These are phyloP conservation scores for Fusarium sp. DNA, from an alignment of 2,329 filamentous ascomycete genomes.

Conservation along the genomic window DNA sequence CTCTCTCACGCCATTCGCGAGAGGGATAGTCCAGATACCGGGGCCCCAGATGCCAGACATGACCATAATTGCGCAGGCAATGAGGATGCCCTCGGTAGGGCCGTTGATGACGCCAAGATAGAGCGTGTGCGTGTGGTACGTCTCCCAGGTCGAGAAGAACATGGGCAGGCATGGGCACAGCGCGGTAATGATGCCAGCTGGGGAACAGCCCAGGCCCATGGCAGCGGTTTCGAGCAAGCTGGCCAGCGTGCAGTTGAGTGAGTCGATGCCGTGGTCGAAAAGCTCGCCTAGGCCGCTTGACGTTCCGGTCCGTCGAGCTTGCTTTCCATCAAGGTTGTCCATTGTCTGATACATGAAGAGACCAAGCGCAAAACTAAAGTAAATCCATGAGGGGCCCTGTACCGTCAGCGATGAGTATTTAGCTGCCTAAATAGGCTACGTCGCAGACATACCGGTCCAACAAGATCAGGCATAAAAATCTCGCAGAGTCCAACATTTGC, in stretches of 20 bases:
- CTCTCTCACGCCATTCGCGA: constrained; percentile 73
- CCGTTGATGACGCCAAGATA: constrained; percentile 98
- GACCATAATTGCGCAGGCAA: constrained; percentile 87
- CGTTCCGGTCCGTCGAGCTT: constrained; percentile 91
- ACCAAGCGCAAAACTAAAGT: constrained; percentile 94
- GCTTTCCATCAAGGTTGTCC: constrained; percentile 99
- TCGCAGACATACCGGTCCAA: constrained; percentile 76
- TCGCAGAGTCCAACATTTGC: constrained; percentile 79
- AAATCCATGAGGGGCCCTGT: constrained; percentile 88
- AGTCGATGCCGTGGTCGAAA: constrained; percentile 99
- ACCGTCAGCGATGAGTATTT: constrained; percentile 21
- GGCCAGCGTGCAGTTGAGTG: constrained; percentile 93
- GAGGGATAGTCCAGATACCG: constrained; percentile 81
- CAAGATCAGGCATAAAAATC: constrained; percentile 86
- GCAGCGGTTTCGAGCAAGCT: constrained; percentile 91
- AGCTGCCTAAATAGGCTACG: not conserved
- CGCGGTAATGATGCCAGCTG: constrained; percentile 88
- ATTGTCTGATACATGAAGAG: constrained; percentile 99
- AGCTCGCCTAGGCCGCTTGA: constrained; percentile 95
- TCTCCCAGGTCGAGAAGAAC: constrained; percentile 99
- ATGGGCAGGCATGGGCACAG: constrained; percentile 92
- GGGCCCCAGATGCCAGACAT: constrained; percentile 89
- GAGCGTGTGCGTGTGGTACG: constrained; percentile 96
- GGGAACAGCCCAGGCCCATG: constrained; percentile 87
- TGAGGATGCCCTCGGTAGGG: constrained; percentile 91